These are phyloP conservation scores for Crithidia bombi DNA, from an alignment of 208 protist genomes.

Conservation along the genomic window DNA sequence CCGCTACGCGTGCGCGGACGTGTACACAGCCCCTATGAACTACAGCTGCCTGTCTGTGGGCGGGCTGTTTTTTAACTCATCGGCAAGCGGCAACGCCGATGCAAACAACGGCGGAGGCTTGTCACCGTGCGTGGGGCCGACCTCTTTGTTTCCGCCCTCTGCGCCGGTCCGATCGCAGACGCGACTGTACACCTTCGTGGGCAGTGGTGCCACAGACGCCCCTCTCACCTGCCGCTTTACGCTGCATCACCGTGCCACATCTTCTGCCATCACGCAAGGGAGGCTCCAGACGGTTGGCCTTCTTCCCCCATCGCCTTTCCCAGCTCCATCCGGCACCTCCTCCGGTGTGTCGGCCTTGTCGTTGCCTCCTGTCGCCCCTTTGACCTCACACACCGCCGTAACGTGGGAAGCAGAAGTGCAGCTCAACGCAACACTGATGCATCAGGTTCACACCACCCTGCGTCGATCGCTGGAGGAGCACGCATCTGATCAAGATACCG, in stretches of 20 bases:
- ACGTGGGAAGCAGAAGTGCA: conserved; percentile 30
- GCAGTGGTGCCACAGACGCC: conserved; percentile 26
- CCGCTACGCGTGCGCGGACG: conserved; percentile 23
- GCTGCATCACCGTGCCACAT: conserved; percentile 30
- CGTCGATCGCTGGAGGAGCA: neutral
- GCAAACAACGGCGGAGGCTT: conserved; percentile 18
- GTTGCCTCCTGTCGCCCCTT: no score
- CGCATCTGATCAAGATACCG: neutral
- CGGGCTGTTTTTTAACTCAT: conserved; percentile 25
- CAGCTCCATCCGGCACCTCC: neutral
- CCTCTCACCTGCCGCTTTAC: conserved; percentile 28
- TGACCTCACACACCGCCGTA: conserved; percentile 1
- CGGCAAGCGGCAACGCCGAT: conserved; percentile 16
- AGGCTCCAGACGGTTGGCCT: conserved; percentile 2
- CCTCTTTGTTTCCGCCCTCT: neutral
- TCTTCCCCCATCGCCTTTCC: neutral
- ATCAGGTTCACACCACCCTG: conserved; percentile 27
- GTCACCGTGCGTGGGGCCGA: conserved; percentile 14
- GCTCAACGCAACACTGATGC: conserved; percentile 33
- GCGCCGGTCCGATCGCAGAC: neutral
- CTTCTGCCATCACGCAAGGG: conserved; percentile 8
- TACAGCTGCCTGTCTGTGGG: conserved; percentile 24
- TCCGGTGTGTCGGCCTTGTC: no score
- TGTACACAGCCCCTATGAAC: conserved; percentile 25
- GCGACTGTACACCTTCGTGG: conserved; percentile 26